These are phyloP conservation scores for Cladosporium velox DNA, from an alignment of 2,329 filamentous ascomycete species.

Conservation along the genomic window DNA sequence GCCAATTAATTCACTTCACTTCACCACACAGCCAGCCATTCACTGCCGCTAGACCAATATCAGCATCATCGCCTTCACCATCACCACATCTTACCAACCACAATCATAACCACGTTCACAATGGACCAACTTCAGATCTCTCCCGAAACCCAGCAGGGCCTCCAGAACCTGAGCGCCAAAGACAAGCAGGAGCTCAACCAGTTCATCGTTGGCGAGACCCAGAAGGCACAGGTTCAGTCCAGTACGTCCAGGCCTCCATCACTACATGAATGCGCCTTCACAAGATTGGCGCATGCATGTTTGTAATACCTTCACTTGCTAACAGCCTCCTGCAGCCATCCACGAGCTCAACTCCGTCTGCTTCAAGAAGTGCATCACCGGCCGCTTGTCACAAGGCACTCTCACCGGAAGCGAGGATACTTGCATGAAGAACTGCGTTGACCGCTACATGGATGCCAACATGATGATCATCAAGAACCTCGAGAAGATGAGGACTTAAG, in stretches of 20 bases:
- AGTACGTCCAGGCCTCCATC: constrained; percentile 29
- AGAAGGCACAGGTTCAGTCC: constrained; percentile 73
- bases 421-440: constrained; percentile 90
- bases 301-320: background rate
- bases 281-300: background rate
- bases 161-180: constrained; percentile 33
- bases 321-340: constrained; percentile 7
- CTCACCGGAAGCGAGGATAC: constrained; percentile 77
- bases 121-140: constrained; percentile 35
- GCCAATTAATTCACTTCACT: constrained; percentile 16
- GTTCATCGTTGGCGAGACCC: constrained; percentile 79
- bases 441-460: constrained; percentile 89
- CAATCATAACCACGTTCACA: background rate
- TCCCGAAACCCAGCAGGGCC: constrained; percentile 29
- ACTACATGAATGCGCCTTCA: background rate
- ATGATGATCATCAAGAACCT: constrained; percentile 82
- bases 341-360: constrained; percentile 64
- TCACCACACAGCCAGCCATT: background rate
- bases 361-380: constrained; percentile 91
- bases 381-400: constrained; percentile 68
- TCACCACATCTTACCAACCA: background rate
- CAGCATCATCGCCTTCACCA: background rate
- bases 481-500: constrained; percentile 56
- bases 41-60: background rate
- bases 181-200: constrained; percentile 79